Evolutionary conservation across 306 rosid genomes (phyloP).

Genomic region (Vachellia pachyceras): DNA sequence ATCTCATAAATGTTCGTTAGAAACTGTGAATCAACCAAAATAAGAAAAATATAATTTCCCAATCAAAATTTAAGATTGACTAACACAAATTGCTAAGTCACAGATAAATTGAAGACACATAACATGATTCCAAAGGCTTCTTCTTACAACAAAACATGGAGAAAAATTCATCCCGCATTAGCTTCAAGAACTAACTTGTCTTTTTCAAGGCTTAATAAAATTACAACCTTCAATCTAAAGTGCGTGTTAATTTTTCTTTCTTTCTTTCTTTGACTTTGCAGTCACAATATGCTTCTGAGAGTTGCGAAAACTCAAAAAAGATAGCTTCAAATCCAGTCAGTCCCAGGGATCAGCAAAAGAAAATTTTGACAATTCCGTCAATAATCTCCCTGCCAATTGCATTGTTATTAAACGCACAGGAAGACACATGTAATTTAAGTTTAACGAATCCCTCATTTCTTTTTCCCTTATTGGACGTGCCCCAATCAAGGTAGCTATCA

Average conservation of each 20-base stretch:
- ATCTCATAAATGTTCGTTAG: conserved; percentile 1
- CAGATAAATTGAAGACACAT: conserved; percentile 18
- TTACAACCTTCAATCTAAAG: conserved; percentile 24
- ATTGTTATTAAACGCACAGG: background rate
- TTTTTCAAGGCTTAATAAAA: conserved; percentile 25
- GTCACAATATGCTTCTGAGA: conserved; percentile 20
- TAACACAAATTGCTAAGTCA: conserved; percentile 29
- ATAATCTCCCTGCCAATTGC: conserved; percentile 26
- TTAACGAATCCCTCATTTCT: background rate
- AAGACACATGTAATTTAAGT: conserved; percentile 6
- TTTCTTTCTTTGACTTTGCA: background rate
- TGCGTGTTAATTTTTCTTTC: background rate
- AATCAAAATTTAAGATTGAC: conserved; percentile 14
- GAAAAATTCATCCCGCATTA: conserved; percentile 20
- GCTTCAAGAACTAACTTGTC: conserved; percentile 21
- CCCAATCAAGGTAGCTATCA: conserved; percentile 24
- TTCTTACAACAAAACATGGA: conserved; percentile 9
- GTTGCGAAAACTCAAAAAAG: conserved; percentile 24
- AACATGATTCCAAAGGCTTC: conserved; percentile 23
- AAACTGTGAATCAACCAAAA: background rate
- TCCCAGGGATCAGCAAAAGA: background rate
- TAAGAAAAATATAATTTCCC: background rate
- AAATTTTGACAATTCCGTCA: conserved; percentile 19
- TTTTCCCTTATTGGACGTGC: conserved; percentile 18
- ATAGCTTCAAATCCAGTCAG: background rate